phyloP scores from a whole-genome alignment of 225 moss, liverwort and hornwort genomes.

The Climacium dendroides region DNA sequence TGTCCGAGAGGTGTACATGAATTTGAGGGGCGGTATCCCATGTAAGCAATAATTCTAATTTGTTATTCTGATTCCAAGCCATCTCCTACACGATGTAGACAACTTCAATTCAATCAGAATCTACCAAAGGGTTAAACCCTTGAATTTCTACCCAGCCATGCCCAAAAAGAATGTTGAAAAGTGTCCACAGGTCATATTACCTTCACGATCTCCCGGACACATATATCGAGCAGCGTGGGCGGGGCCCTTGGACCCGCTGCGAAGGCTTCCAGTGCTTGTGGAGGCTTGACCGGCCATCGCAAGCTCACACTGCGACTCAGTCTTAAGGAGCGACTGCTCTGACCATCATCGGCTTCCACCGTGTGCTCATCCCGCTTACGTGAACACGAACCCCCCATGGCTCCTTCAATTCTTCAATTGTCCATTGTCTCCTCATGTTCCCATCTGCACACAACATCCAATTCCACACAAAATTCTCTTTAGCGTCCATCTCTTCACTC shows the following conservation, averaged over 20 bases:
- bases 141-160: background rate
- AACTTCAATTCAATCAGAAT: background rate
- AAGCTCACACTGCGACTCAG: slow-evolving; percentile 84
- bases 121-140: background rate
- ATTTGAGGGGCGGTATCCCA: background rate
- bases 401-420: background rate
- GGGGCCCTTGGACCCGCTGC: background rate
- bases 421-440: background rate
- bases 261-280: slow-evolving; percentile 16
- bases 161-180: background rate
- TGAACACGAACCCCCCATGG: slow-evolving; percentile 92
- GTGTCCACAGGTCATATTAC: slow-evolving; percentile 4
- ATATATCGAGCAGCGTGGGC: slow-evolving; percentile 64
- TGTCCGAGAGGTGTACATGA: background rate
- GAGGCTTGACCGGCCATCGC: slow-evolving; percentile 79
- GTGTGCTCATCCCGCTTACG: slow-evolving; percentile 68
- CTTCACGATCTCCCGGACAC: slow-evolving; percentile 58
- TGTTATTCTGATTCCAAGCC: background rate
- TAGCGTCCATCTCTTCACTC: background rate
- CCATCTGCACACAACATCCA: slow-evolving; percentile 2
- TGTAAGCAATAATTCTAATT: background rate
- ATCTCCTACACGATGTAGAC: background rate
- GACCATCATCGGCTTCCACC: slow-evolving; percentile 51
- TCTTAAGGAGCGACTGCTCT: slow-evolving; percentile 39
- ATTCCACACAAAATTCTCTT: background rate